A percentile compares a stretch with the other conserved stretches of the same genome.
phyloP scores from a whole-genome alignment of 768 basidiomycete species.

The Nidula microcarpa region DNA sequence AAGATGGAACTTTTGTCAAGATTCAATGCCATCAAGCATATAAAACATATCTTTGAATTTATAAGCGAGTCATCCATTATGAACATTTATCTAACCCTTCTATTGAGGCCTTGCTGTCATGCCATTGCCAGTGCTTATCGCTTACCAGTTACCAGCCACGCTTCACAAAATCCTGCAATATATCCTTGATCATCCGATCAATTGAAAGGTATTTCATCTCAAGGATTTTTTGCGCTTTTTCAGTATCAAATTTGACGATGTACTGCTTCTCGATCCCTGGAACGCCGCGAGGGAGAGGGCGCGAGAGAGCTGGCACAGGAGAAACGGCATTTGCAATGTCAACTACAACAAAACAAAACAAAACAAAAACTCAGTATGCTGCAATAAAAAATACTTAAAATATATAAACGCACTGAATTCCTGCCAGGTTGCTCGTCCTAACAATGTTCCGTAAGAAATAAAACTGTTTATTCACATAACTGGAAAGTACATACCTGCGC shows the following conservation, averaged over 20 bases:
- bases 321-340: not conserved
- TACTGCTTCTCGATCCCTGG: not conserved
- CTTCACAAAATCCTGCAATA: not conserved
- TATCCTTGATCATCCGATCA: not conserved
- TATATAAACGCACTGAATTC: not conserved
- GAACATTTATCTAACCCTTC: too few relatives aligned
- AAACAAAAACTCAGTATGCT: not conserved
- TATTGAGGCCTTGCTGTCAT: too few relatives aligned
- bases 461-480: not conserved
- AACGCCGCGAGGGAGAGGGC: not conserved
- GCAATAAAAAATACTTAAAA: not conserved
- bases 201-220: not conserved
- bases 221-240: not conserved
- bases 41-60: too few relatives aligned
- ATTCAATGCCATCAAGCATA: too few relatives aligned
- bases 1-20: too few relatives aligned
- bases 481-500: slow-evolving; percentile 14
- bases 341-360: not conserved
- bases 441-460: not conserved
- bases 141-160: slow-evolving; percentile 3
- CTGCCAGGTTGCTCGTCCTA: not conserved
- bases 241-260: not conserved
- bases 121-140: too few relatives aligned
- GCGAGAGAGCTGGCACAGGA: not conserved
- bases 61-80: too few relatives aligned